Evolutionary conservation across 1,284 basidiomycete genomes (phyloP).

Genomic region (Ustilago nuda): DNA sequence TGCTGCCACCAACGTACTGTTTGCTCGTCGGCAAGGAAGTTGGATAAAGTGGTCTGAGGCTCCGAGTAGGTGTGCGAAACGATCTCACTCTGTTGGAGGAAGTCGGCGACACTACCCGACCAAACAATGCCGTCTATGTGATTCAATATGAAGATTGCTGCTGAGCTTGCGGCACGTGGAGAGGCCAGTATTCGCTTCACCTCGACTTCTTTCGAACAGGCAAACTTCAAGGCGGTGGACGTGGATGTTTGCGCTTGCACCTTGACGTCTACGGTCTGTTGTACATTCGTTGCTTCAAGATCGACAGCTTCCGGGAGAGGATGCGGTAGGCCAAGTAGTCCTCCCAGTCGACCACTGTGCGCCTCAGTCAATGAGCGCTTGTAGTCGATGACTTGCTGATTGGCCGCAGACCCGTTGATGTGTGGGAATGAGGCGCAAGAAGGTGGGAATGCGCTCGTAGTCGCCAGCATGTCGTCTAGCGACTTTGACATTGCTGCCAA

Average conservation of each 20-base stretch:
- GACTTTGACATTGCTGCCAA: conserved; percentile 1
- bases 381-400: conserved; percentile 16
- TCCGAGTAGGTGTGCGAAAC: not conserved
- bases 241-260: not conserved
- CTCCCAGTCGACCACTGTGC: conserved; percentile 10
- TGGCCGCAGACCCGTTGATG: not conserved
- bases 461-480: not conserved
- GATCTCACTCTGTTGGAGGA: too few species aligned
- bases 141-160: conserved; percentile 12
- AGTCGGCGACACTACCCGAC: not conserved
- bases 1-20: conserved; percentile 16
- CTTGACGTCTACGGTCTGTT: not conserved
- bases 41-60: conserved; percentile 1
- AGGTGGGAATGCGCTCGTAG: not conserved
- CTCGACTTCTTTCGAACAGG: not conserved
- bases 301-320: not conserved
- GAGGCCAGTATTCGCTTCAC: not conserved
- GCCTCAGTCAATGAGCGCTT: conserved; percentile 4
- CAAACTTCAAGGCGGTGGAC: not conserved
- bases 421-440: too few species aligned
- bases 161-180: not conserved
- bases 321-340: conserved; percentile 9
- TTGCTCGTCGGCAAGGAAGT: conserved; percentile 19
- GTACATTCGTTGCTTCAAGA: not conserved
- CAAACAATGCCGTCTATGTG: conserved; percentile 8